Base-by-base conservation (phyloP, 2,329 filamentous ascomycete species). In the Xylariaceae sp. region DNA sequence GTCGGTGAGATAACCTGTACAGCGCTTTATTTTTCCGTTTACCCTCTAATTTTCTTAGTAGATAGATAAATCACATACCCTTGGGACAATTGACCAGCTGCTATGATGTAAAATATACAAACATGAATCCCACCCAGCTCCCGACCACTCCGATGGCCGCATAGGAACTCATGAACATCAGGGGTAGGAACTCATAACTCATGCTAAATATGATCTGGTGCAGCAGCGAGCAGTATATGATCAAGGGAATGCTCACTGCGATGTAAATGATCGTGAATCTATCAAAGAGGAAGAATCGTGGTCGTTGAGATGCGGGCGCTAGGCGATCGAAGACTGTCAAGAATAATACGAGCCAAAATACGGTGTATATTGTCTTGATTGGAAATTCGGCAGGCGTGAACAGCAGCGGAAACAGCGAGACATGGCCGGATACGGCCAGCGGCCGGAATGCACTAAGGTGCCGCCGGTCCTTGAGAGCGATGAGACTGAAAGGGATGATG, bases 151-250 rank as follows among this genome's bases (percentile, higher is more conserved):
- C 94, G 53, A 97, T 78, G 4, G 94, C 94, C 27, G 89, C 91
- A 72, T 97, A 99, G 10, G 90, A 89, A 77, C 93, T 97, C 63
- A 87, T 97, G 69, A 97, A 94, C 93, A 99, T 97, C 64, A 97
- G 77, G 21, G 94, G 94, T 49, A 99, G 74, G 72, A 97, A 99
- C 73, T 97, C 91, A 65, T 89, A 91, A 59, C 78, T 83, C 66
- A 85, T 82, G 0, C 92, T 92, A 75, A 96, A 97, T 4, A 95
- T 75, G n/a, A 93, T 71, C 41, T 84, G 82, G 71, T 99, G 94
- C 6, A 94, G 60, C 44, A 97, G 72, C 9, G 92, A 96, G 71
- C 90, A 92, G 73, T 99, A 99, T 2, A 87, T 73, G 50, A 97
- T 91, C 58, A 97, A 75, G 8, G 93, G 94, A 55, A 97, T 92